These are phyloP conservation scores for Citrus cavaleriei DNA, from an alignment of 345 rosid genomes.

Conservation along the genomic window DNA sequence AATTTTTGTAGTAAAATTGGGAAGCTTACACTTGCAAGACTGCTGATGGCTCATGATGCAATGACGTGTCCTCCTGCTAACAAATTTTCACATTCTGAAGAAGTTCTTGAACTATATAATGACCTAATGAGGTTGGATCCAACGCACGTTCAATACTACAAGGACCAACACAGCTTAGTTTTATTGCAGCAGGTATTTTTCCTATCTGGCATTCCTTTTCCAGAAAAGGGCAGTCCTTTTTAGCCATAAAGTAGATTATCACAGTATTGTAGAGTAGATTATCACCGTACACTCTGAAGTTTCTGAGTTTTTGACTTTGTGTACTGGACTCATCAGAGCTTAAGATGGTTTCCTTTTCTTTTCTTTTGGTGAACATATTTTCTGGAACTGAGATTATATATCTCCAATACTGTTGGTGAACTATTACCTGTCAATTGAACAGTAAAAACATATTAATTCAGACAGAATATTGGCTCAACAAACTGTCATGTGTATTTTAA, in stretches of 20 bases:
- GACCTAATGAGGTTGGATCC: constrained; percentile 73
- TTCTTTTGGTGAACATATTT: neutral
- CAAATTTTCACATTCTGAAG: constrained; percentile 44
- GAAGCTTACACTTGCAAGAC: constrained; percentile 86
- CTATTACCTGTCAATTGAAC: neutral
- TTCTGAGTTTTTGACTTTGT: neutral
- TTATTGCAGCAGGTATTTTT: constrained; percentile 56
- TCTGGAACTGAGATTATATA: neutral
- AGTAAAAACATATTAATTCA: too few relatives aligned
- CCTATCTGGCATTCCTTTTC: neutral
- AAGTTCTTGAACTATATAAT: constrained; percentile 58
- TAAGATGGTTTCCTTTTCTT: neutral
- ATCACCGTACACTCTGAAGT: neutral
- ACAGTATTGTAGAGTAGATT: neutral
- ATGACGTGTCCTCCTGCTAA: constrained; percentile 24
- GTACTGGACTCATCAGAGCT: neutral
- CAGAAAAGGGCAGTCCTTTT: neutral
- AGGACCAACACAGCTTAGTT: constrained; percentile 68
- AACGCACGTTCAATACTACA: constrained; percentile 62
- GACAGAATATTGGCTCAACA: neutral
- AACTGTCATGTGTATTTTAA: neutral
- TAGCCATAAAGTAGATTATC: neutral
- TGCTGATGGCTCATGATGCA: constrained; percentile 66
- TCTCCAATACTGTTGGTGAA: neutral
- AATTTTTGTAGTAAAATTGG: constrained; percentile 75